phyloP scores from a whole-genome alignment of 1,139 yeast species.

The Suhomyces maxii region DNA sequence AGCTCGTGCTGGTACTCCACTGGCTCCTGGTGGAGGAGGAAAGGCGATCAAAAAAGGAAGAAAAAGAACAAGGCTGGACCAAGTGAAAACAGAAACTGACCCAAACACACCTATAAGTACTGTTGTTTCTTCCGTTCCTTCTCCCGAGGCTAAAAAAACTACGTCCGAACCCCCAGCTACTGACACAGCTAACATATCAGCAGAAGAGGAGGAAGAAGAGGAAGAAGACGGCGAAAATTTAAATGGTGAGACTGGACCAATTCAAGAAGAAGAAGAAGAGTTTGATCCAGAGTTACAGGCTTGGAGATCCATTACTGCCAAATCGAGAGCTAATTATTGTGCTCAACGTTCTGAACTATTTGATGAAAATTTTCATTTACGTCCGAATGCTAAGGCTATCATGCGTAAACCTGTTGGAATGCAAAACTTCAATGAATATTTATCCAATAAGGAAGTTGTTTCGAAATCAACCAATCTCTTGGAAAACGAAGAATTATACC shows the following conservation, averaged over 20 bases:
- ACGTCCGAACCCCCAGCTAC: slow-evolving; percentile 21
- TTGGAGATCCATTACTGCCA: slow-evolving; percentile 81
- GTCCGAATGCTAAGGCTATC: slow-evolving; percentile 68
- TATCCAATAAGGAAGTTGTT: slow-evolving; percentile 43
- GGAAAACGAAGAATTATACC: slow-evolving; percentile 64
- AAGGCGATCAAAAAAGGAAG: slow-evolving; percentile 45
- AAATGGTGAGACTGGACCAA: slow-evolving; percentile 19
- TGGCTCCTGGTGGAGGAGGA: slow-evolving; percentile 21
- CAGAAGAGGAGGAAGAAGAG: slow-evolving; percentile 30
- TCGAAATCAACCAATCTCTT: slow-evolving; percentile 47
- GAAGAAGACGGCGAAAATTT: slow-evolving; percentile 22
- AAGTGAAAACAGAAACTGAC: slow-evolving; percentile 29
- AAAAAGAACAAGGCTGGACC: slow-evolving; percentile 41
- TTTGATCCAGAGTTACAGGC: slow-evolving; percentile 52
- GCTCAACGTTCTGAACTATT: slow-evolving; percentile 68
- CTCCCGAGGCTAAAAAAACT: slow-evolving; percentile 14
- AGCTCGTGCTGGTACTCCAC: slow-evolving; percentile 31
- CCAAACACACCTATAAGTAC: slow-evolving; percentile 7
- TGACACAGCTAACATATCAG: slow-evolving; percentile 25
- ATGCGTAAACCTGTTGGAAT: slow-evolving; percentile 60
- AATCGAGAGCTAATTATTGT: slow-evolving; percentile 75
- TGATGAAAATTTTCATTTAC: slow-evolving; percentile 53
- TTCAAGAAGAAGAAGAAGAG: slow-evolving; percentile 28
- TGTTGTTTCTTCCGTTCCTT: slow-evolving; percentile 16
- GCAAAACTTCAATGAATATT: slow-evolving; percentile 52